phyloP scores from a whole-genome alignment of 305 asterid species.

The Caryopteris hybrid region DNA sequence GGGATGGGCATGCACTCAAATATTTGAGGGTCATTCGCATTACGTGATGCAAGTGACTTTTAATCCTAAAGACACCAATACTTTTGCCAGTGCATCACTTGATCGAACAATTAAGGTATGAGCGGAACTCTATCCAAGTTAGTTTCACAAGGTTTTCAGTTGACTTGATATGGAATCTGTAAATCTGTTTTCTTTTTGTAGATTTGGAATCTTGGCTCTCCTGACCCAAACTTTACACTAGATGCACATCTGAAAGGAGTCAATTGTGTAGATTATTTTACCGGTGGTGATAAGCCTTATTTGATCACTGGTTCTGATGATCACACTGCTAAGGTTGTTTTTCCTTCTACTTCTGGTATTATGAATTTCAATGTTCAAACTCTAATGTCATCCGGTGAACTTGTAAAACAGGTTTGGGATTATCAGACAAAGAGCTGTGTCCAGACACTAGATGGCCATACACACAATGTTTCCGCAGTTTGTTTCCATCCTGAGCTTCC shows the following conservation, averaged over 20 bases:
- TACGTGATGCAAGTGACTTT: constrained; percentile 99
- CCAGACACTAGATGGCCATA: constrained; percentile 97
- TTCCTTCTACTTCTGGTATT: constrained; percentile 13
- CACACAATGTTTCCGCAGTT: constrained; percentile 97
- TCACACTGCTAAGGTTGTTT: constrained; percentile 93
- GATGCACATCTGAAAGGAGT: constrained; percentile 98
- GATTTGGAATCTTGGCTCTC: constrained; percentile 99
- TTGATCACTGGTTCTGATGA: constrained; percentile 97
- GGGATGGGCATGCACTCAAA: constrained; percentile 96
- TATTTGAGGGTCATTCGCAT: constrained; percentile 99
- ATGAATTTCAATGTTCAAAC: constrained; percentile 6
- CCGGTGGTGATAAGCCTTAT: constrained; percentile 97
- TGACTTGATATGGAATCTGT: constrained; percentile 10
- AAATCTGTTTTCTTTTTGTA: constrained; percentile 25
- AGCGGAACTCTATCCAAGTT: background rate
- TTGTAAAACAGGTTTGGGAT: constrained; percentile 86
- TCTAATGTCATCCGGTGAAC: constrained; percentile 11
- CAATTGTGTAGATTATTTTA: constrained; percentile 95
- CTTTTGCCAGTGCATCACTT: constrained; percentile 99
- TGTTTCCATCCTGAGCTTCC: constrained; percentile 99
- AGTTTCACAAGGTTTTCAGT: constrained; percentile 2
- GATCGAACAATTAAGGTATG: constrained; percentile 97
- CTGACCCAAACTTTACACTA: constrained; percentile 96
- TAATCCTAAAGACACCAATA: constrained; percentile 97
- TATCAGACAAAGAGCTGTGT: constrained; percentile 97